Base-by-base conservation (phyloP, 2,329 filamentous ascomycete species). In the Cytospora schulzeri region DNA sequence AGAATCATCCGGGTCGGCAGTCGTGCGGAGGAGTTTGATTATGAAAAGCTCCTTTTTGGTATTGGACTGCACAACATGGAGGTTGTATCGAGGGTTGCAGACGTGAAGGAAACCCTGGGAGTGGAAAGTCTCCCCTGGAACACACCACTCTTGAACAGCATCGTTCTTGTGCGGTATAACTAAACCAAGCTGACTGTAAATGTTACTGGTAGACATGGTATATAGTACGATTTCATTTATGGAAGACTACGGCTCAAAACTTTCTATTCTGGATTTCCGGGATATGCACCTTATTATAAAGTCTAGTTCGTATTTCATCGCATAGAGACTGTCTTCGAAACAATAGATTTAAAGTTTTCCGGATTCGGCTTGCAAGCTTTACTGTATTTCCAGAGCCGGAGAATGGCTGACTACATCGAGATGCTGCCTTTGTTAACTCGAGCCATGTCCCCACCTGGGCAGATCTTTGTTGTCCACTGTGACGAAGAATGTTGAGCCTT, bases 161-260 rank as follows among this genome's bases (percentile, higher is more conserved):
- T 45, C n/a, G 19, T 19, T 45, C 41, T 45, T 45, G n/a, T 45
- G 41, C 19, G 41, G 41, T 45, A 45, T 45, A 3, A 45, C 19
- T 19, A 45, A 11, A 2, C 41, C 41, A 45, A 45, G 41, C n/a
- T 45, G 41, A 22, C 41, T 45, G 19, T 45, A 45, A 8, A n/a
- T 1, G 2, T n/a, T 45, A 19, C n/a, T n/a, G 22, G 41, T 45
- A 8, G 41, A 45, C 41, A 45, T 45, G 8, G n/a, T 45, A n/a
- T 22, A 9, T 45, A 14, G 14, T 14, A 35, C 14, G 1, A 19
- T 3, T 7, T 1, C 2, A 45, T 7, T n/a, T 3, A 3, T n/a
- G 3, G 4, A 3, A 3, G 8, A 0, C 1, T 45, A n/a, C 1
- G 6, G 6, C n/a, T 19, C 8, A 5, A 22, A n/a, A 1, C 8